phyloP scores from a whole-genome alignment of 495 filamentous ascomycete species.

The Amorphotheca resinae region DNA sequence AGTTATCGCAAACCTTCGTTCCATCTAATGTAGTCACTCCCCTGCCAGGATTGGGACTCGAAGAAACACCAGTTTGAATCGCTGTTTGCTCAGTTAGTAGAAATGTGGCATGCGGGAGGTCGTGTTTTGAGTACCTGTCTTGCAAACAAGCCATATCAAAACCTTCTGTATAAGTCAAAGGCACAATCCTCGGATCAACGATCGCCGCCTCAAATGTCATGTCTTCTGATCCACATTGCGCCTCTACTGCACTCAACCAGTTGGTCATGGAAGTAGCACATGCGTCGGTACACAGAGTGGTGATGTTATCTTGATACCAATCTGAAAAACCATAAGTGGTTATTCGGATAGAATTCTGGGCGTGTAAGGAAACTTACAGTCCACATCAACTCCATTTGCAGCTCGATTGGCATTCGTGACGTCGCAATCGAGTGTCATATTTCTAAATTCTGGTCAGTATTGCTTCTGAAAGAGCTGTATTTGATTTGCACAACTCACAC shows the following conservation, averaged over 20 bases:
- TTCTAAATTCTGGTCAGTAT: background rate
- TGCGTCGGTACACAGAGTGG: conserved; percentile 1
- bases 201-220: background rate
- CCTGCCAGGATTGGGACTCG: conserved; percentile 4
- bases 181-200: background rate
- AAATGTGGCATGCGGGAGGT: no score
- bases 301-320: conserved; percentile 5
- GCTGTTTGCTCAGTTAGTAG: no score
- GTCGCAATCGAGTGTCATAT: conserved; percentile 3
- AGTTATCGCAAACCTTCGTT: background rate
- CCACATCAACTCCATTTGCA: background rate
- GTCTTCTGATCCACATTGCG: background rate
- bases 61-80: conserved; percentile 3
- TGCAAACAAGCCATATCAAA: conserved; percentile 5
- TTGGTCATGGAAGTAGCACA: background rate
- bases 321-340: background rate
- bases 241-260: conserved; percentile 2
- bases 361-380: background rate
- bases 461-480: background rate
- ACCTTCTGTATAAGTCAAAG: background rate
- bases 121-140: no score
- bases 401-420: background rate
- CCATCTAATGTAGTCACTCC: conserved; percentile 6
- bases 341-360: background rate
- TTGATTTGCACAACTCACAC: background rate